Base-by-base conservation (phyloP, 805 yeast genomes). In the Candida hispaniensis region DNA sequence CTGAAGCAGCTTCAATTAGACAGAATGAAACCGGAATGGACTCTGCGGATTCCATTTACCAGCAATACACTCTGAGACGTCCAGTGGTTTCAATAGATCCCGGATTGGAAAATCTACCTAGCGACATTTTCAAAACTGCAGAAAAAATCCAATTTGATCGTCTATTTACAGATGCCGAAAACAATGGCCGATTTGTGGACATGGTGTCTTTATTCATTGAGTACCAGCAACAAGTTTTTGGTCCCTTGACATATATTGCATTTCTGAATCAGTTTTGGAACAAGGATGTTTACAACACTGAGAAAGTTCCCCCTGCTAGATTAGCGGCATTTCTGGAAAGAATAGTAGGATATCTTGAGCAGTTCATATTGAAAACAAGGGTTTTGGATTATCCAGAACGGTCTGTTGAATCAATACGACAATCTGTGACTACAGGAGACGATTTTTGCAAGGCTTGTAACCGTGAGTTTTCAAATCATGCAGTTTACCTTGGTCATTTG, bases 401-500 rank as follows among this genome's bases (percentile, higher is more conserved):
- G 41, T 12, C 30, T 34, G 40, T 32, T 28, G 12, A 14, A 7
- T 26, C 38, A 23, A 19, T 48, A 36, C 33, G 51, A 23, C 34
- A 44, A 19, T 13, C 27, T 13, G 20, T 21, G 13, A 25, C 12
- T 4, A 11, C 18, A 7, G 15, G 30, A 4, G 33, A 47, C n/a
- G 41, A 69, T 1, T 78, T 54, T 44, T 88, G 96, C 51, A 43
- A 54, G 4, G 64, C 67, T 0, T 88, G 96, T 51, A 63, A 68
- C 17, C 78, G 71, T 48, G 39, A 47, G 12, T 85, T 81, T 50
- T 59, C 79, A 9, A 76, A 77, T 34, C 59, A 59, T 16, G 57
- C 83, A 0, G 91, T 80, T 0, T 85, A 63, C 50, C 55, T 66
- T 4, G 74, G 69, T 3, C 96, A 88, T 61, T 54, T 82, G 15